Evolutionary conservation across 2,329 filamentous ascomycete genomes (phyloP).

Genomic region (Thielaviopsis punctulata): DNA sequence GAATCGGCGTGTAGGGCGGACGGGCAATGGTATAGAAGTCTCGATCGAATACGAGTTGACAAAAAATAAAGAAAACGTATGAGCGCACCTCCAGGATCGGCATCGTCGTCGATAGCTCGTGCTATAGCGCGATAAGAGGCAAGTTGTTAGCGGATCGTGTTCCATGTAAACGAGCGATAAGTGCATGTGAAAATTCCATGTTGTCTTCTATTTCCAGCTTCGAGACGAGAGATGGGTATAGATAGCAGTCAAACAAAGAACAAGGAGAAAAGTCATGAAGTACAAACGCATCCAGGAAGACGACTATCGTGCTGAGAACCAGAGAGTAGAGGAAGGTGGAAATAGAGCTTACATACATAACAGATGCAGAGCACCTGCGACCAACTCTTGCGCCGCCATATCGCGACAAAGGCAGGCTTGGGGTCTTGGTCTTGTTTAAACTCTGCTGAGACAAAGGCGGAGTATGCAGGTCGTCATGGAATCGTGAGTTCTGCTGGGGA

Average conservation of each 20-base stretch:
- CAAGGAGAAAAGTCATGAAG: neutral
- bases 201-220: no score
- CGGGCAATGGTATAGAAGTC: no score
- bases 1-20: no score
- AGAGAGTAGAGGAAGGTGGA: no score
- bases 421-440: no score
- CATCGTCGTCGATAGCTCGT: constrained; percentile 13
- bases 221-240: no score
- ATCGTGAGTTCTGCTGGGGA: neutral
- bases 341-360: constrained; percentile 10
- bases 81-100: constrained; percentile 13
- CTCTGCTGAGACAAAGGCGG: no score
- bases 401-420: neutral
- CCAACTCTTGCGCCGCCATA: constrained; percentile 11
- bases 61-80: neutral
- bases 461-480: no score
- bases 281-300: no score
- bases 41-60: neutral
- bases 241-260: no score
- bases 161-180: no score
- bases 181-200: neutral
- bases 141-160: constrained; percentile 5
- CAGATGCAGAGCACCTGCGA: constrained; percentile 12
- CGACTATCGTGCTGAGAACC: no score
- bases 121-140: constrained; percentile 1